Evolutionary conservation across 306 rosid species (phyloP).

Genomic region (Acmispon strigosus): DNA sequence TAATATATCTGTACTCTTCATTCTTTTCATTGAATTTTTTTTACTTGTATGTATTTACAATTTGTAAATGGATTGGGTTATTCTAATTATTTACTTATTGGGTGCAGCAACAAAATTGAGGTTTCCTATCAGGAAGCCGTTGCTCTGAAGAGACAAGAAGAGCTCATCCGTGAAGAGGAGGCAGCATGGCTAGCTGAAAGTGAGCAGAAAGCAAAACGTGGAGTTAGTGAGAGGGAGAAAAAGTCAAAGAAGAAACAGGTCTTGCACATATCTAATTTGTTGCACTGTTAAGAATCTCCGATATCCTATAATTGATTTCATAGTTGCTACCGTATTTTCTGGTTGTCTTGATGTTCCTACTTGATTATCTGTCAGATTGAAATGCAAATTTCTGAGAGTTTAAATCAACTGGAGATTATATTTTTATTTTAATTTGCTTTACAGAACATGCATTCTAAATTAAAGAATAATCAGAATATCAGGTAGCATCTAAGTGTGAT

Average conservation of each 20-base stretch:
- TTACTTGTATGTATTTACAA: not conserved
- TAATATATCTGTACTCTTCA: not conserved
- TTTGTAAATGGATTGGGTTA: slow-evolving; percentile 6
- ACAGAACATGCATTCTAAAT: slow-evolving; percentile 2
- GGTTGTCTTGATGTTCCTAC: not conserved
- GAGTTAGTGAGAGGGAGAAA: slow-evolving; percentile 76
- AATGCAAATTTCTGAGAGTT: not conserved
- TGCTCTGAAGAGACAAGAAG: slow-evolving; percentile 96
- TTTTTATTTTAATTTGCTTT: not conserved
- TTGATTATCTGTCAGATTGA: not conserved
- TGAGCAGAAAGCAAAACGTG: slow-evolving; percentile 83
- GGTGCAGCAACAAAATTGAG: slow-evolving; percentile 88
- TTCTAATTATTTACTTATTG: slow-evolving; percentile 27
- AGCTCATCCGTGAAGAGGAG: slow-evolving; percentile 98
- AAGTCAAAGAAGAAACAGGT: slow-evolving; percentile 94
- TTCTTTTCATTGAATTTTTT: not conserved
- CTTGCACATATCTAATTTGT: not conserved
- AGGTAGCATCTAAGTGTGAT: not conserved
- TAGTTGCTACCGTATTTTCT: not conserved
- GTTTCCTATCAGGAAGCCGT: slow-evolving; percentile 97
- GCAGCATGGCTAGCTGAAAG: slow-evolving; percentile 91
- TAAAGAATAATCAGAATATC: not conserved
- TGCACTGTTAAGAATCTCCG: not conserved
- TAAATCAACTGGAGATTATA: not conserved
- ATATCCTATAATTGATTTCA: not conserved